phyloP scores from a whole-genome alignment of 768 basidiomycete genomes.

The Mycena vitilis region DNA sequence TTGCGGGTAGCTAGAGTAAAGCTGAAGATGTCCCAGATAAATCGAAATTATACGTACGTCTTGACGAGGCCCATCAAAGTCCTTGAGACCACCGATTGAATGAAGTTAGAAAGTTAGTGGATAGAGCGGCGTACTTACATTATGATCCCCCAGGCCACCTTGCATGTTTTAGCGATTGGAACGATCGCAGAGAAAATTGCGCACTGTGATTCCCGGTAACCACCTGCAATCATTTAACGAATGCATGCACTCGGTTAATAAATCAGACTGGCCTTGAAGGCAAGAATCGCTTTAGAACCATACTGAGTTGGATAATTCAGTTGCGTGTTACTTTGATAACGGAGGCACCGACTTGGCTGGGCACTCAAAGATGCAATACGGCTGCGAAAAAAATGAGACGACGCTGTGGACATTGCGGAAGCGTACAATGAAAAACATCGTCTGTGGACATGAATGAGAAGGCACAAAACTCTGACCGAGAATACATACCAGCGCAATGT shows the following conservation, averaged over 20 bases:
- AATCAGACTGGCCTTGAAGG: constrained; percentile 63
- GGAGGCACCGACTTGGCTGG: constrained; percentile 69
- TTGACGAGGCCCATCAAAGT: constrained; percentile 76
- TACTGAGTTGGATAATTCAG: constrained; percentile 41
- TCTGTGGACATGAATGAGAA: constrained; percentile 49
- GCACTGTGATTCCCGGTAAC: constrained; percentile 74
- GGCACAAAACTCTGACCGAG: background rate
- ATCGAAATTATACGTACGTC: constrained; percentile 53
- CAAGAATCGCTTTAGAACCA: constrained; percentile 71
- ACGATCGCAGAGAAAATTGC: constrained; percentile 18
- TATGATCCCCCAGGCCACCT: constrained; percentile 75
- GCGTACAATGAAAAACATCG: constrained; percentile 76
- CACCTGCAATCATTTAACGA: constrained; percentile 51
- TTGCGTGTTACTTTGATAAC: constrained; percentile 2
- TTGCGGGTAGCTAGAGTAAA: constrained; percentile 63
- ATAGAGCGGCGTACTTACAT: constrained; percentile 63
- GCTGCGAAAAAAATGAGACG: constrained; percentile 45
- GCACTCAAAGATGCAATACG: constrained; percentile 74
- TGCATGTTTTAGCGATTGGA: constrained; percentile 4
- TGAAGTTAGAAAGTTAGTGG: background rate
- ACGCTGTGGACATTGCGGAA: background rate
- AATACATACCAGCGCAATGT: constrained; percentile 67
- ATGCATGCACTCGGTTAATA: background rate
- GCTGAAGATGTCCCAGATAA: background rate
- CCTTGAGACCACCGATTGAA: constrained; percentile 41